Evolutionary conservation across 2,329 filamentous ascomycete species (phyloP), one percentile per base, ranked within the genome.

Genomic region (Hortaea werneckii): DNA sequence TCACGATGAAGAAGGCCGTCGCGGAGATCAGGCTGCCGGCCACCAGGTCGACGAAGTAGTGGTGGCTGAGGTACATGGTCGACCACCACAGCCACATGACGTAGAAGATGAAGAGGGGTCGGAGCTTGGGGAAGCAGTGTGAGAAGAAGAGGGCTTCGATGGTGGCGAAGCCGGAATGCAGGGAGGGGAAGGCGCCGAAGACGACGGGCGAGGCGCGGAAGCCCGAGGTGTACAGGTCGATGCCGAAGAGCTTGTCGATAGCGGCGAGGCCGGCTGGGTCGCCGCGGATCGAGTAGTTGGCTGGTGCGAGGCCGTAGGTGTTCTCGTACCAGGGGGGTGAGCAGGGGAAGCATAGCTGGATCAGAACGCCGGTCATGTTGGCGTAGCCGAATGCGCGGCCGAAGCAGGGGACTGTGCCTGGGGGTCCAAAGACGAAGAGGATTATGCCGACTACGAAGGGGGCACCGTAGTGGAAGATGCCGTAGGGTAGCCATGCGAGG

Each of bases 291-390:
- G 85, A 85, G 68, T 95, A 95, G 58, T 92, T 87, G 41, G 90
- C 90, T 2, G 90, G 89, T 29, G 87, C 87, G 43, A 95, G 73
- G 11, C 90, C 90, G 65, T 95, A 87, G 59, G 85, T 76, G 66
- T 92, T 94, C 74, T 95, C 90, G 62, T 95, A 96, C 90, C 90
- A 96, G 1, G 90, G 90, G 27, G 90, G 87, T 26, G 89, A 92
- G 72, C 90, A 95, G 1, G 90, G 90, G 68, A 95, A 94, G 51
- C 88, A 67, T 44, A 95, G 75, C 69, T 95, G 89, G 54, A 94
- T 89, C 29, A 82, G 79, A 46, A 95, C 90, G 44, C 88, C 90
- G 9, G 82, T 73, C 52, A 95, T 79, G 68, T 88, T 92, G 79
- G 95, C 84, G 75, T 90, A 95, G 48, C 90, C 90, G 58, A 95